Base-by-base conservation (phyloP, 257 asterid species). In the Lycium ferocissimum region DNA sequence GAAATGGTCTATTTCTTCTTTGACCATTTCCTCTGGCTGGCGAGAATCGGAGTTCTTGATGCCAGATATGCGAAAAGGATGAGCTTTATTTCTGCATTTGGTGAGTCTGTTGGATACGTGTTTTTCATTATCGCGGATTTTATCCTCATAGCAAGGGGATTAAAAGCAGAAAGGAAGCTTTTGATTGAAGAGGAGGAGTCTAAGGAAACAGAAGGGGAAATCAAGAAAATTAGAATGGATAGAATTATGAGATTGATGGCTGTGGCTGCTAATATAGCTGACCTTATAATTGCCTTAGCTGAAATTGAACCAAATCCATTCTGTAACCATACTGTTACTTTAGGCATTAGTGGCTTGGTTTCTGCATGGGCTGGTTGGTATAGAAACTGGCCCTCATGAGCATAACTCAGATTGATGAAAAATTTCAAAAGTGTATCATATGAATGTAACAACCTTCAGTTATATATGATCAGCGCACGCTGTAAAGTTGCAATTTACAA, bases 301-400 rank as follows among this genome's bases (percentile, higher is more conserved):
- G 98, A 96, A 69, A 92, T 96, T 58, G 97, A 96, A 83, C 99
- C 98, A 4, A 96, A 96, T 84, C 99, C 98, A 2, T 95, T 96
- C 49, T 96, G 98, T 69, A 86, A 87, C 89, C 98, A 96, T 81
- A 90, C 94, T 17, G 91, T 96, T 49, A 95, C 98, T 18, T 90
- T 95, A 1, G 98, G 98, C 35, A 93, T 95, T 61, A 94, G 99
- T 81, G 99, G 99, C 0, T 83, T 96, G 90, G 97, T 96, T 67
- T 96, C 99, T 51, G 98, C 99, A 49, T 95, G 99, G 99, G 98
- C 99, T 85, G 99, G 99, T 38, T 96, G 98, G 99, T 96, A 96
- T 51, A 88, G 99, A 75, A 96, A 96, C 71, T 96, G 99, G 99
- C 99, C 99, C 0, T 89, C 92, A 0, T 92, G 43, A 89, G 20